phyloP scores from a whole-genome alignment of 2,329 filamentous ascomycete species.

The Coniella vitis region DNA sequence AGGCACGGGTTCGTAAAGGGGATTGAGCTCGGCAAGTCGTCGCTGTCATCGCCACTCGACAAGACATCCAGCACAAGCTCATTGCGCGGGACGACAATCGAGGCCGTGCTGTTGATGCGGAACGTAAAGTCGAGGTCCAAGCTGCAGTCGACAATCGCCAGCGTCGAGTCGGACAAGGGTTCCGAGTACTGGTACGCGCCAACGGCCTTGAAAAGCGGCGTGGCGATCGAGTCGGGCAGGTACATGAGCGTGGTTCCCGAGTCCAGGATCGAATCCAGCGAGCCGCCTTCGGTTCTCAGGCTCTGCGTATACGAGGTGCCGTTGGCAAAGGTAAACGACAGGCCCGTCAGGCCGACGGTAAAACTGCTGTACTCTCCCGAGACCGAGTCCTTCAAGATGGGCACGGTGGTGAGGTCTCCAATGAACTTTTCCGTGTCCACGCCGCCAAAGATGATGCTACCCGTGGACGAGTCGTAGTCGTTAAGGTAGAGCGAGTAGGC shows the following conservation, averaged over 20 bases:
- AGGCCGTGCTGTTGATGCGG: conserved; percentile 32
- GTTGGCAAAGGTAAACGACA: conserved; percentile 34
- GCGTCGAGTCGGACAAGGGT: conserved; percentile 23
- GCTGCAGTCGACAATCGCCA: conserved; percentile 34
- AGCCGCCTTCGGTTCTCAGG: conserved; percentile 22
- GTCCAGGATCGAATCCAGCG: conserved; percentile 54
- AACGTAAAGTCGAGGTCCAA: conserved; percentile 34
- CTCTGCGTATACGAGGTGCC: conserved; percentile 26
- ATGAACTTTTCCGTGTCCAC: conserved; percentile 61
- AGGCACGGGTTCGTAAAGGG: conserved; percentile 41
- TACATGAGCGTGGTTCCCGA: conserved; percentile 61
- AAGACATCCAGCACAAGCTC: conserved; percentile 36
- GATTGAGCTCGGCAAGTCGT: conserved; percentile 22
- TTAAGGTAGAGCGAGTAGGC: conserved; percentile 64
- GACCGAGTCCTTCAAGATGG: conserved; percentile 43
- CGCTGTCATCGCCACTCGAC: conserved; percentile 15
- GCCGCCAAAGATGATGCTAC: conserved; percentile 62
- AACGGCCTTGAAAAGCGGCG: conserved; percentile 30
- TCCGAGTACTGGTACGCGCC: conserved; percentile 32
- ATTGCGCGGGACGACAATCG: conserved; percentile 26
- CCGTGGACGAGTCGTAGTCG: conserved; percentile 47
- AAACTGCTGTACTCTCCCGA: conserved; percentile 33
- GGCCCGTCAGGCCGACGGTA: conserved; percentile 30
- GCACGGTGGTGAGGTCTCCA: conserved; percentile 48
- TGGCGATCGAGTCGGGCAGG: conserved; percentile 46